Evolutionary conservation across 352 stramenopile species (phyloP).

Genomic region (Pythium dissotocum): DNA sequence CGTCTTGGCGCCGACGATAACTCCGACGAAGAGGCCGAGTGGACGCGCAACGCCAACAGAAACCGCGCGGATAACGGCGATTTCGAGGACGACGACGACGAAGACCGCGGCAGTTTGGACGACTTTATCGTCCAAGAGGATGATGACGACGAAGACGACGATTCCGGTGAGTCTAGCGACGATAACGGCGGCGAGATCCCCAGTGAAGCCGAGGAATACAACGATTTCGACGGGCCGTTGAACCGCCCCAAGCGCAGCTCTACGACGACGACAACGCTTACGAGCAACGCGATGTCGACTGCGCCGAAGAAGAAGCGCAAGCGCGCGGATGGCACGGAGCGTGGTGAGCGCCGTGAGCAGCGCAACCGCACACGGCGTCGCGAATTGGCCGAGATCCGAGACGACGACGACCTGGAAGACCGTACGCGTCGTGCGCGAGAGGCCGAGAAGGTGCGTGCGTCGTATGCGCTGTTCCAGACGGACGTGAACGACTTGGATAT

Average conservation of each 20-base stretch:
- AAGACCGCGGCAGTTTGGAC: constrained; percentile 1
- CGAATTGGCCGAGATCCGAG: constrained; percentile 63
- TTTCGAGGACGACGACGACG: constrained; percentile 22
- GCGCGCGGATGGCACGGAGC: constrained; percentile 13
- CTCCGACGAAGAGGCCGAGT: constrained; percentile 41
- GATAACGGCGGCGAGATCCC: constrained; percentile 19
- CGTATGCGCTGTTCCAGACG: constrained; percentile 22
- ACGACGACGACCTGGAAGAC: constrained; percentile 69
- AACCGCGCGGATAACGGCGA: constrained; percentile 8
- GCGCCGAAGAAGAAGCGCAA: constrained; percentile 16
- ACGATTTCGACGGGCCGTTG: constrained; percentile 13
- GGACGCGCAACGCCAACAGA: constrained; percentile 27
- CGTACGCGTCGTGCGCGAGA: constrained; percentile 60
- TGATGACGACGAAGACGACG: constrained; percentile 11
- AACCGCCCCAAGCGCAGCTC: constrained; percentile 11
- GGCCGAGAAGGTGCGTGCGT: constrained; percentile 56
- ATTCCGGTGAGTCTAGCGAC: constrained; percentile 27
- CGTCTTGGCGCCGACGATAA: not conserved
- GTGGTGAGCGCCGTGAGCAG: constrained; percentile 16
- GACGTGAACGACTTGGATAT: constrained; percentile 10
- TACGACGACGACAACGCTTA: not conserved
- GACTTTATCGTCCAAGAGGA: constrained; percentile 25
- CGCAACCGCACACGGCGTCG: constrained; percentile 48
- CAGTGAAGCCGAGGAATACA: constrained; percentile 23
- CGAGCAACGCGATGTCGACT: not conserved